Evolutionary conservation across 106 monocot species (phyloP).

Genomic region (Xerophyta viscosa): DNA sequence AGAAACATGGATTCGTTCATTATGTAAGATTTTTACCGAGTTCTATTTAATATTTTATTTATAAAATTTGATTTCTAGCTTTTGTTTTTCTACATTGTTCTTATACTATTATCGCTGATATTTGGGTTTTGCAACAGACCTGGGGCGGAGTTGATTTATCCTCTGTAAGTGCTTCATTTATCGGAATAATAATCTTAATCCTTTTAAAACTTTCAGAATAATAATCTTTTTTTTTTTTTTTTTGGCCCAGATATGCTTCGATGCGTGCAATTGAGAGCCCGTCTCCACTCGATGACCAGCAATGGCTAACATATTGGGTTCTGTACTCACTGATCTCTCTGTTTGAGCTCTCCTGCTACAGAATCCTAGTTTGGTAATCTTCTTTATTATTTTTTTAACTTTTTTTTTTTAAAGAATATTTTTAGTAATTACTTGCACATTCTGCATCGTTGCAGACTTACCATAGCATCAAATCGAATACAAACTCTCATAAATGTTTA

Average conservation of each 20-base stretch:
- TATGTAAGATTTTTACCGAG: conserved; percentile 28
- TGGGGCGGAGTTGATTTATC: conserved; percentile 75
- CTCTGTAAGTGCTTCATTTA: conserved; percentile 96
- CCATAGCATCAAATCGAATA: too few relatives aligned
- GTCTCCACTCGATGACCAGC: conserved; percentile 82
- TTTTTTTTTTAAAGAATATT: background rate
- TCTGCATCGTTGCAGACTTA: too few relatives aligned
- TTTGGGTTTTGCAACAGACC: conserved; percentile 41
- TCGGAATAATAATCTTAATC: too few relatives aligned
- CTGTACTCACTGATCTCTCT: conserved; percentile 80
- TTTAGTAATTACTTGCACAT: too few relatives aligned
- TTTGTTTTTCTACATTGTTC: too few relatives aligned
- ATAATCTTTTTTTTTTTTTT: too few relatives aligned
- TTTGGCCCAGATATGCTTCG: conserved; percentile 91
- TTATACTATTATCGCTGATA: background rate
- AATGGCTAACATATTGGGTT: conserved; percentile 98
- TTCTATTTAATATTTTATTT: background rate
- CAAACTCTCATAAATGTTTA: too few relatives aligned
- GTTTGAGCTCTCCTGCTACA: conserved; percentile 83
- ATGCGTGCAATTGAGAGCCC: conserved; percentile 92
- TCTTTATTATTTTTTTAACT: background rate
- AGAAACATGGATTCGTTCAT: conserved; percentile 52
- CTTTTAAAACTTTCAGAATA: background rate
- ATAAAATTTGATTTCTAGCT: background rate
- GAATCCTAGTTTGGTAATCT: conserved; percentile 56